phyloP scores from a whole-genome alignment of 164 flowering plant genomes.

The Echeveria elegans region DNA sequence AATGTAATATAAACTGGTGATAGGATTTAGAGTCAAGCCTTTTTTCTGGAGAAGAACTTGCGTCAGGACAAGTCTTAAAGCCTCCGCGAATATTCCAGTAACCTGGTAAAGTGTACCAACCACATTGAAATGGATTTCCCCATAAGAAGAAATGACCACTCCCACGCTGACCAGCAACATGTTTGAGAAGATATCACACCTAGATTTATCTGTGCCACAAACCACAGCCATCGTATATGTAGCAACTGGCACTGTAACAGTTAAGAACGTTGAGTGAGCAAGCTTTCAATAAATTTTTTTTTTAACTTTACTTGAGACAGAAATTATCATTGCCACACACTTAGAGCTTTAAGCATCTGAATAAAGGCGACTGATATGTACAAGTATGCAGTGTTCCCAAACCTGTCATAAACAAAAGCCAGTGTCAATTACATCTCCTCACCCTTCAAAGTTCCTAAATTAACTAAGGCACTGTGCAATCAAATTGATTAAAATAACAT shows the following conservation, averaged over 20 bases:
- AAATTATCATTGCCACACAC: slow-evolving; percentile 35
- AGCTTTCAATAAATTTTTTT: background rate
- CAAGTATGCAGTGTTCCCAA: slow-evolving; percentile 97
- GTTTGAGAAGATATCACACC: slow-evolving; percentile 92
- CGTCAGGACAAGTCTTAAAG: slow-evolving; percentile 93
- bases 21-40: slow-evolving; percentile 88
- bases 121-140: slow-evolving; percentile 95
- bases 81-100: slow-evolving; percentile 97
- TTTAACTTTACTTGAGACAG: background rate
- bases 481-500: background rate
- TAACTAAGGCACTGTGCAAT: no score
- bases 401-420: slow-evolving; percentile 44
- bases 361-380: slow-evolving; percentile 97
- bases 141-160: slow-evolving; percentile 92
- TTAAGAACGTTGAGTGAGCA: slow-evolving; percentile 9
- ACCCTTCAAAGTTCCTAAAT: no score
- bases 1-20: slow-evolving; percentile 94
- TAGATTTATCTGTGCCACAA: slow-evolving; percentile 88
- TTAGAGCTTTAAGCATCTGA: slow-evolving; percentile 98
- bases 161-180: slow-evolving; percentile 98
- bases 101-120: slow-evolving; percentile 95
- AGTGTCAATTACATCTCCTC: background rate
- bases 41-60: slow-evolving; percentile 97
- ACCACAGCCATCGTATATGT: slow-evolving; percentile 91
- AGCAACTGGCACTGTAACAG: slow-evolving; percentile 89